Evolutionary conservation across 2,329 filamentous ascomycete genomes (phyloP), one percentile per base, ranked within the genome.

Genomic region (Eutypella sp.): DNA sequence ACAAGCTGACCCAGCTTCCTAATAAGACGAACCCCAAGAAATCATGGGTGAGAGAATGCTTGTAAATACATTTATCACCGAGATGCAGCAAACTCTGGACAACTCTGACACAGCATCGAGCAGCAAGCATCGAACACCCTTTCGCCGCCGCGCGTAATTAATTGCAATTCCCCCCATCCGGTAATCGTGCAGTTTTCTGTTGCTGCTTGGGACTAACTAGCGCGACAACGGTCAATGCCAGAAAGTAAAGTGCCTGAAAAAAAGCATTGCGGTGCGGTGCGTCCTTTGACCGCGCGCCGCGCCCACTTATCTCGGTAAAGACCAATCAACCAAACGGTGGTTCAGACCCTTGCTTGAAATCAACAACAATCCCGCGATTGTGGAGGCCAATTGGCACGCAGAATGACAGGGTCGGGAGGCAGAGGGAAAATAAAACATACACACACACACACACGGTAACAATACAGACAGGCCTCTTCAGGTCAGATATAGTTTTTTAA

Each of bases 301-400:
- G n/a, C 20, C 36, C 20, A 22, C 36, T 13, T 39, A n/a, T 39
- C 20, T 49, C 42, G 40, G 37, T 29, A 27, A n/a, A 27, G 44
- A 36, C 52, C 54, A 57, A 57, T 59, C 34, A 43, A 36, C 42
- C 41, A 47, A 37, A n/a, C n/a, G n/a, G n/a, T n/a, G 36, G 31
- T 41, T 40, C 31, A 42, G 36, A 48, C 45, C 50, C 52, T 51
- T 43, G 49, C 48, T 50, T 54, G n/a, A 39, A 22, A 39, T 57
- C 50, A 52, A 55, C 54, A 53, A 56, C 49, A 55, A 54, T 52
- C 43, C 52, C 54, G 47, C 43, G 45, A 51, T 49, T 48, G 46
- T 53, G 56, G 52, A 54, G 53, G 51, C 45, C 52, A 57, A 54
- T 55, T n/a, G 54, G 50, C 45, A 33, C 51, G 49, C 22, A 43